These are phyloP conservation scores for Talaromyces borbonicus DNA, from an alignment of 495 filamentous ascomycete genomes.

Conservation along the genomic window DNA sequence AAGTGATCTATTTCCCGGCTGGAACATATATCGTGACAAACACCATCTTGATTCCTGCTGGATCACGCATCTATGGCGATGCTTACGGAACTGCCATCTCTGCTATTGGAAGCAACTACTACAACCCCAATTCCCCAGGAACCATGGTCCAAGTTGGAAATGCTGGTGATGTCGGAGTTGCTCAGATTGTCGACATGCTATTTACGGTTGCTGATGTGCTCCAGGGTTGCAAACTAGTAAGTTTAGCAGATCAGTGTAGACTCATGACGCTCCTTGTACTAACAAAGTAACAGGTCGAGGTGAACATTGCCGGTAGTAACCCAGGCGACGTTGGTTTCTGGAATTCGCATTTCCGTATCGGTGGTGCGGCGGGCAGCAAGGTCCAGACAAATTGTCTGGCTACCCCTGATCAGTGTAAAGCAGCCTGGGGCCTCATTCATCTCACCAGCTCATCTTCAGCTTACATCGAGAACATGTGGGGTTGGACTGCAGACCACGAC, in stretches of 20 bases:
- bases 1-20: slow-evolving; percentile 49
- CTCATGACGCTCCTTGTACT: too few species aligned
- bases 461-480: slow-evolving; percentile 52
- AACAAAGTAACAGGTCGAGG: slow-evolving; percentile 20
- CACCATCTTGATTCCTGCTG: slow-evolving; percentile 46
- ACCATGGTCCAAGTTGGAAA: slow-evolving; percentile 51
- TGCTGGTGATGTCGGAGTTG: slow-evolving; percentile 43
- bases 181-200: slow-evolving; percentile 49
- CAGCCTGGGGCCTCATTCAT: slow-evolving; percentile 42
- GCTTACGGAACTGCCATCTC: slow-evolving; percentile 40
- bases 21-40: slow-evolving; percentile 50
- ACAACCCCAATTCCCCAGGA: slow-evolving; percentile 36
- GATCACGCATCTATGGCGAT: slow-evolving; percentile 47
- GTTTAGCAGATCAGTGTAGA: too few species aligned
- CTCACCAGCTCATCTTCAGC: slow-evolving; percentile 34
- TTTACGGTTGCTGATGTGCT: slow-evolving; percentile 42
- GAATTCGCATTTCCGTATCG: slow-evolving; percentile 44
- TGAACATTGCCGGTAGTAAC: slow-evolving; percentile 39
- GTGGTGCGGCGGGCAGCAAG: slow-evolving; percentile 38
- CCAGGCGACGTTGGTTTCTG: slow-evolving; percentile 49
- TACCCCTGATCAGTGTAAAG: slow-evolving; percentile 33
- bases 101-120: slow-evolving; percentile 41
- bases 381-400: slow-evolving; percentile 31
- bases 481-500: slow-evolving; percentile 47
- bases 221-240: slow-evolving; percentile 39